Evolutionary conservation across 306 rosid genomes (phyloP).

Genomic region (Cicer yamashitae): DNA sequence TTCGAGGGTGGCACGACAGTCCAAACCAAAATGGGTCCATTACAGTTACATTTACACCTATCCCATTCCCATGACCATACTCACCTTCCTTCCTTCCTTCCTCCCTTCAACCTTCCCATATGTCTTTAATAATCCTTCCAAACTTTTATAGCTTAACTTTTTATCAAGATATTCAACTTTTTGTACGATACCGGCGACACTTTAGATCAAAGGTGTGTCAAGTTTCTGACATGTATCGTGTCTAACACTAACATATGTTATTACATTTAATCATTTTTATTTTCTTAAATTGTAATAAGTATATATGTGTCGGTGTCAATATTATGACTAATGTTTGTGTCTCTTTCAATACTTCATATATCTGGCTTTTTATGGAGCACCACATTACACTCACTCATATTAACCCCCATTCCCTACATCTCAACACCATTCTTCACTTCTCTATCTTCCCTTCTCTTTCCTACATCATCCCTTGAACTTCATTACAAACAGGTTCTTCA

Average conservation of each 20-base stretch:
- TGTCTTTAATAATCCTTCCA: neutral
- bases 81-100: slow-evolving; percentile 4
- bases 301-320: too few species aligned
- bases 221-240: too few species aligned
- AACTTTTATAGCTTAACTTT: neutral
- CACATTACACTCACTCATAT: neutral
- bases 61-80: neutral
- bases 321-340: too few species aligned
- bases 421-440: neutral
- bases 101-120: neutral
- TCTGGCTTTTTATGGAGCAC: neutral
- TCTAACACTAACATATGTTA: too few species aligned
- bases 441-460: neutral
- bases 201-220: too few species aligned
- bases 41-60: neutral
- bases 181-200: too few species aligned
- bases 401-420: neutral
- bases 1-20: neutral
- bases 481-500: slow-evolving; percentile 33
- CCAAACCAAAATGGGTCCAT: neutral
- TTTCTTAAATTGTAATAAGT: too few species aligned
- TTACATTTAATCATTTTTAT: too few species aligned
- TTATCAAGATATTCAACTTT: neutral
- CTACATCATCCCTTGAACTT: neutral
- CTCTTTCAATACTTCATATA: too few species aligned